A percentile compares a stretch with the other conserved stretches of the same genome.
phyloP scores from a whole-genome alignment of 169 alveolate species.

The Cryptosporidium bovis region DNA sequence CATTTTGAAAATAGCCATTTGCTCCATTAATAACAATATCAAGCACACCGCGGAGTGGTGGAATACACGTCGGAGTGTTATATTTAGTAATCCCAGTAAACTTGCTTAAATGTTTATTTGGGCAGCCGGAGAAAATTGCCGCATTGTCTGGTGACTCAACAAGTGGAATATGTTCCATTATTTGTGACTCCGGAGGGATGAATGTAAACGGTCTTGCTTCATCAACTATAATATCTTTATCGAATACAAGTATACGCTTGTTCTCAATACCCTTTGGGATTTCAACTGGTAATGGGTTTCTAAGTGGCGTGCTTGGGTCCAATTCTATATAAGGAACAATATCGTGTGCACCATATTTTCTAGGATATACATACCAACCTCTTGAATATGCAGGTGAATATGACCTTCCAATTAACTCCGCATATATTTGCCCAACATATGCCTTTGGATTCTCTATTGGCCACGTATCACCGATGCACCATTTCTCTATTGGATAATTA shows the following conservation, averaged over 20 bases:
- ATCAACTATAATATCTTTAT: constrained; percentile 65
- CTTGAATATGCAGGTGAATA: constrained; percentile 51
- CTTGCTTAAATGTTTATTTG: constrained; percentile 48
- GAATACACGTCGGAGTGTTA: constrained; percentile 66
- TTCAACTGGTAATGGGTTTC: constrained; percentile 72
- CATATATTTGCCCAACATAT: constrained; percentile 41
- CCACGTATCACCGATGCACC: constrained; percentile 74
- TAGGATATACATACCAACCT: constrained; percentile 74
- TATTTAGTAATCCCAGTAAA: constrained; percentile 57
- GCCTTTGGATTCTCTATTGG: constrained; percentile 60
- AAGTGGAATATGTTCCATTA: constrained; percentile 55
- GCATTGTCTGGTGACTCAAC: constrained; percentile 61
- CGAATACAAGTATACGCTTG: constrained; percentile 63
- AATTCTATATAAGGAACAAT: constrained; percentile 58
- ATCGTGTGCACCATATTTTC: constrained; percentile 72
- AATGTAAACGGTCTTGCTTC: constrained; percentile 74
- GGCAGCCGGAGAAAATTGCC: constrained; percentile 51
- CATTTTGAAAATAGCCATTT: constrained; percentile 61
- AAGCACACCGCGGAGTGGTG: constrained; percentile 56
- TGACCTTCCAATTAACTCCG: constrained; percentile 71
- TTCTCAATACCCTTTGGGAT: constrained; percentile 52
- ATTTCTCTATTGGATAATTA: constrained; percentile 46
- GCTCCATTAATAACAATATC: constrained; percentile 59
- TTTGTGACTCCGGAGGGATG: constrained; percentile 38
- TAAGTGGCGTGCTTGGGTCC: constrained; percentile 66